phyloP scores from a whole-genome alignment of 2,329 filamentous ascomycete species.

The Penicillium polonicum region DNA sequence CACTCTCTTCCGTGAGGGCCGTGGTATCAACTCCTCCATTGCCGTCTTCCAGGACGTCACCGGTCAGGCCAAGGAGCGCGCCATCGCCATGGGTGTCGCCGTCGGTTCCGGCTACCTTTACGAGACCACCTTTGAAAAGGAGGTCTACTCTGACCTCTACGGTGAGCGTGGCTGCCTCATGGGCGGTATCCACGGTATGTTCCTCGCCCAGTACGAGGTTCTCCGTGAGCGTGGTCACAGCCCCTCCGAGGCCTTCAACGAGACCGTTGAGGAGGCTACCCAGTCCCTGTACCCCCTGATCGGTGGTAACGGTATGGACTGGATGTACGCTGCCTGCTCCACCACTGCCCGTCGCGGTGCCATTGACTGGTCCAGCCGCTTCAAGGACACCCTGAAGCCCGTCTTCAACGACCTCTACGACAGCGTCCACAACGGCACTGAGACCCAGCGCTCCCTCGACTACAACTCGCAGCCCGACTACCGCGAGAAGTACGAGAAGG shows the following conservation, averaged over 20 bases:
- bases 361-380: conserved; percentile 95
- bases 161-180: conserved; percentile 99
- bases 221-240: conserved; percentile 97
- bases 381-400: conserved; percentile 98
- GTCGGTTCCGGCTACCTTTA: conserved; percentile 98
- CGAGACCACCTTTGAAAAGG: conserved; percentile 99
- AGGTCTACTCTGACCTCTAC: conserved; percentile 99
- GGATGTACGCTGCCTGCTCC: conserved; percentile 99
- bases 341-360: conserved; percentile 97
- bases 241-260: conserved; percentile 99
- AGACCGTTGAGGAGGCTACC: conserved; percentile 99
- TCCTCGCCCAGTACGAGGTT: conserved; percentile 99
- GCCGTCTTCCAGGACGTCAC: conserved; percentile 98
- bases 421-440: conserved; percentile 82
- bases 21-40: conserved; percentile 99
- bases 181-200: conserved; percentile 99
- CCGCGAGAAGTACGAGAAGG: conserved; percentile 93
- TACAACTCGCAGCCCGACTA: conserved; percentile 97
- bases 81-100: conserved; percentile 91
- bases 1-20: conserved; percentile 97
- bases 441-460: conserved; percentile 94
- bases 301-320: conserved; percentile 97
- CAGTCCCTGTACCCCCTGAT: conserved; percentile 98
- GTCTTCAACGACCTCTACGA: conserved; percentile 98
- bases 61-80: conserved; percentile 97